Percentiles rank a stretch among this genome's conserved stretches.
Evolutionary conservation across 2,329 filamentous ascomycete genomes (phyloP).

Genomic region (Cladosporium austrohemisphaericum): DNA sequence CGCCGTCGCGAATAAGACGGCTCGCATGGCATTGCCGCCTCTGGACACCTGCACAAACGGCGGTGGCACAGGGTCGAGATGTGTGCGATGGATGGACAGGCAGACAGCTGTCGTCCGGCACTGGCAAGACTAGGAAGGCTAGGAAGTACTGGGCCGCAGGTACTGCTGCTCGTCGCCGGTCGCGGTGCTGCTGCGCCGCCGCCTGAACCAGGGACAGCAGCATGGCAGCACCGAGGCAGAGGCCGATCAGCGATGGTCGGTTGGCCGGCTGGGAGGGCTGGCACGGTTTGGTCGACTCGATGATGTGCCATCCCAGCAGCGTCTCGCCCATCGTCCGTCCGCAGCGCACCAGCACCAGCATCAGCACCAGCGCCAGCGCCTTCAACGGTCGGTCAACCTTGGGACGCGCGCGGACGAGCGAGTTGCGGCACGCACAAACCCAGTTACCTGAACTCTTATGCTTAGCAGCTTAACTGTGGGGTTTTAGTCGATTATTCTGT

Average conservation of each 20-base stretch:
- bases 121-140: no score
- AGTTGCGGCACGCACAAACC: slow-evolving; percentile 26
- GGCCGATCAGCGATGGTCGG: background rate
- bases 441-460: slow-evolving; percentile 26
- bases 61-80: no score
- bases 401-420: background rate
- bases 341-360: background rate
- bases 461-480: slow-evolving; percentile 31
- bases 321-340: no score
- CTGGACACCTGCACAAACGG: background rate
- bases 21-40: background rate
- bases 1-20: background rate
- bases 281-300: no score
- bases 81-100: background rate
- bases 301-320: no score
- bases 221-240: no score
- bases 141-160: no score
- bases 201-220: no score
- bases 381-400: slow-evolving; percentile 4
- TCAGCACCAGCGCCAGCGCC: background rate
- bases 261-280: no score
- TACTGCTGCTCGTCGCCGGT: no score
- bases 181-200: background rate
- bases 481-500: slow-evolving; percentile 10
- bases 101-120: background rate